Conservation (phyloP, 495 filamentous ascomycete species). For the Aspergillus carlsbadensis region DNA sequence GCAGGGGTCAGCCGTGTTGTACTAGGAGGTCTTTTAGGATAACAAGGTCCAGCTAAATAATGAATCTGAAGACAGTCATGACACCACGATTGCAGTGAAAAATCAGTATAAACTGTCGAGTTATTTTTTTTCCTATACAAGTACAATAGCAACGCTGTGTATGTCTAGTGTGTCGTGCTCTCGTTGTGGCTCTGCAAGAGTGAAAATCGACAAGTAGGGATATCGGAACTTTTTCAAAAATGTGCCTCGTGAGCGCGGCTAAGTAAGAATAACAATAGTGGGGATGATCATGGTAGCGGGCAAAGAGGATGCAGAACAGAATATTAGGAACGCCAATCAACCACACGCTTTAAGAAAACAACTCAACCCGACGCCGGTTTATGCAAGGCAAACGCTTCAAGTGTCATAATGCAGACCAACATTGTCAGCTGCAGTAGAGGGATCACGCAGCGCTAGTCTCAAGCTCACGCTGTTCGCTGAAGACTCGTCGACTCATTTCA, state of each 20-base stretch:
- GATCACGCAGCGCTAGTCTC: conserved; percentile 38
- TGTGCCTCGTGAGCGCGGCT: conserved; percentile 18
- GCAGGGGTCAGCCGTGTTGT: conserved; percentile 84
- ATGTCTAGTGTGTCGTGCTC: conserved; percentile 7
- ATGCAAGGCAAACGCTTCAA: conserved; percentile 38
- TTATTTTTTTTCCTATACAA: neutral
- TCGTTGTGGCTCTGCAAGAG: neutral
- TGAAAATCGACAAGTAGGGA: conserved; percentile 3
- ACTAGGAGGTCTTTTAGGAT: conserved; percentile 82
- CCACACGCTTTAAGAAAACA: conserved; percentile 31
- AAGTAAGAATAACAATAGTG: conserved; percentile 20
- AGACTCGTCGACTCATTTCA: conserved; percentile 89
- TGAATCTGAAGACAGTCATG: neutral
- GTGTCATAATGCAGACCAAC: conserved; percentile 10
- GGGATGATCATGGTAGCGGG: neutral
- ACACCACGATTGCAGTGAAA: neutral
- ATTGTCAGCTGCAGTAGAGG: neutral
- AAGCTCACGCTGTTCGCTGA: conserved; percentile 80
- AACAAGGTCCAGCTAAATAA: conserved; percentile 16
- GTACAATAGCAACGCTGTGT: neutral
- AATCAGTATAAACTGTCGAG: neutral
- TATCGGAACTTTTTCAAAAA: conserved; percentile 16
- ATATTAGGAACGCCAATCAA: conserved; percentile 26
- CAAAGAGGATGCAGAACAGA: conserved; percentile 12
- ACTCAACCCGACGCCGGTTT: conserved; percentile 27